These are phyloP conservation scores for Sextonia rubra DNA, from an alignment of 164 flowering plant genomes.

Conservation along the genomic window DNA sequence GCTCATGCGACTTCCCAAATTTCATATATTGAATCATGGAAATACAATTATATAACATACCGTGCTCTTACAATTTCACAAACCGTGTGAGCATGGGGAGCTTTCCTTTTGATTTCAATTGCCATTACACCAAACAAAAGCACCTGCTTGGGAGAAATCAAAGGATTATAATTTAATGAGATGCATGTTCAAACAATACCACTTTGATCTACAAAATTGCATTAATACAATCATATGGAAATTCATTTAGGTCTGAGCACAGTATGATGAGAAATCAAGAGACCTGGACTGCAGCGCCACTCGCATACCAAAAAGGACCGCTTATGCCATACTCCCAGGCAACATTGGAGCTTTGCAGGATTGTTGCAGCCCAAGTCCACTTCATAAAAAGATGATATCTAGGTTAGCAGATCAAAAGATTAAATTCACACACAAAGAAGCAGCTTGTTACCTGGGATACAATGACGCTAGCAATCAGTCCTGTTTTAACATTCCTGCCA, in stretches of 20 bases:
- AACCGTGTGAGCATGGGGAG: slow-evolving; percentile 93
- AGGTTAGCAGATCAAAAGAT: not conserved
- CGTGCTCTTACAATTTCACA: slow-evolving; percentile 94
- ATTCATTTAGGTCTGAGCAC: not conserved
- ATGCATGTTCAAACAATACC: not conserved
- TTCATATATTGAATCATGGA: not conserved
- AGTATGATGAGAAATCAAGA: slow-evolving; percentile 1
- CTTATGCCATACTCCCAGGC: slow-evolving; percentile 97
- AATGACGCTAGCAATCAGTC: slow-evolving; percentile 93
- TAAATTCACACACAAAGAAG: not conserved
- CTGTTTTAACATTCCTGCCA: slow-evolving; percentile 90
- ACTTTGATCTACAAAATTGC: not conserved
- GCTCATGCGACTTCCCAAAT: not conserved
- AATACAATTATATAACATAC: slow-evolving; percentile 25
- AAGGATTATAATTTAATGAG: not conserved
- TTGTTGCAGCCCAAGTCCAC: slow-evolving; percentile 99
- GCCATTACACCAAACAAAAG: slow-evolving; percentile 94
- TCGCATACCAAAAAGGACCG: slow-evolving; percentile 98
- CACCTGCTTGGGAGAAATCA: slow-evolving; percentile 37
- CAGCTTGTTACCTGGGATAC: slow-evolving; percentile 72
- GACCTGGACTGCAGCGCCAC: slow-evolving; percentile 95
- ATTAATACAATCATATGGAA: no score
- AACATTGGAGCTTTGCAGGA: slow-evolving; percentile 94
- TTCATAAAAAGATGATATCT: slow-evolving; percentile 7
- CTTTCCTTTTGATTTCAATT: slow-evolving; percentile 94